Conservation (phyloP, 2,329 filamentous ascomycete species). For the Penicillium palitans region DNA sequence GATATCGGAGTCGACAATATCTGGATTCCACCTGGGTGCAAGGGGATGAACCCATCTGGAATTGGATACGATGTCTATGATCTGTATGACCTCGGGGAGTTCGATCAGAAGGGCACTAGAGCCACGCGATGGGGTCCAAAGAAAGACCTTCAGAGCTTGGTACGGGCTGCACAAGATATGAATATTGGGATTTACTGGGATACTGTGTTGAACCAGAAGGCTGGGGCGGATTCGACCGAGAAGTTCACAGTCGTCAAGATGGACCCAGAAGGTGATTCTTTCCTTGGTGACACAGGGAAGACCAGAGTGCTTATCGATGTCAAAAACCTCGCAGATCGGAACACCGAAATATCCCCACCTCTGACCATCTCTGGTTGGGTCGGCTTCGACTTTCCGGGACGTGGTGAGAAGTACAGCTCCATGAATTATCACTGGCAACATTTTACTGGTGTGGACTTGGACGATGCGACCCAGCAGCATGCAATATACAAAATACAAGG, state of each 20-base stretch:
- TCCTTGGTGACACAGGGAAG: not conserved
- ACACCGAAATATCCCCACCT: constrained; percentile 53
- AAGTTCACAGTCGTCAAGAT: constrained; percentile 64
- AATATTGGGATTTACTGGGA: constrained; percentile 66
- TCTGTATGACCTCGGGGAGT: constrained; percentile 69
- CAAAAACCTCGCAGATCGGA: constrained; percentile 49
- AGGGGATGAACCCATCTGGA: constrained; percentile 60
- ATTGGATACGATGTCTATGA: constrained; percentile 72
- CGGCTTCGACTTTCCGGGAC: constrained; percentile 64
- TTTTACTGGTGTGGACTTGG: constrained; percentile 68
- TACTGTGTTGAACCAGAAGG: constrained; percentile 71
- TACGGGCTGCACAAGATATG: constrained; percentile 52
- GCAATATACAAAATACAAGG: constrained; percentile 67
- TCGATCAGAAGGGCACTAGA: constrained; percentile 64
- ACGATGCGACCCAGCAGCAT: constrained; percentile 56
- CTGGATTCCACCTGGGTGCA: constrained; percentile 72
- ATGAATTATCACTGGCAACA: constrained; percentile 67
- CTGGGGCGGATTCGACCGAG: constrained; percentile 65
- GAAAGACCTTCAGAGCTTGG: constrained; percentile 59
- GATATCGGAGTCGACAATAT: constrained; percentile 61
- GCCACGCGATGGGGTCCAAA: constrained; percentile 69
- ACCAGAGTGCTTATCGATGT: not conserved
- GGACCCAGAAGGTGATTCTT: constrained; percentile 48
- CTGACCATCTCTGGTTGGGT: constrained; percentile 68
- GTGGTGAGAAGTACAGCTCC: constrained; percentile 59